Evolutionary conservation across 106 monocot genomes (phyloP).

Genomic region (Narthecium ossifragum): DNA sequence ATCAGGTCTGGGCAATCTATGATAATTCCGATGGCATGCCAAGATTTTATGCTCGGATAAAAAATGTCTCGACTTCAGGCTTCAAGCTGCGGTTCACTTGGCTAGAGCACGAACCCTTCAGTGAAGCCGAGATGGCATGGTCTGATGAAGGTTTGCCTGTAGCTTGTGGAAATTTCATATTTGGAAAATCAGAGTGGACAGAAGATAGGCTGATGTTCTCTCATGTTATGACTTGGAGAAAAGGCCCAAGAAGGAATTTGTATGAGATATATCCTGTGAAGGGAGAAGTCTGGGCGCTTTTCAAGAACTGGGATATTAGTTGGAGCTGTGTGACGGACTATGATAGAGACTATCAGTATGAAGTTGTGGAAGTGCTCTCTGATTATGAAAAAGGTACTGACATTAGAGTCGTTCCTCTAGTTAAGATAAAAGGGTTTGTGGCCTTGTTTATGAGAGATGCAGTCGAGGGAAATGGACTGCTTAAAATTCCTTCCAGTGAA

Average conservation of each 20-base stretch:
- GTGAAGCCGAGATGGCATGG: conserved; percentile 15
- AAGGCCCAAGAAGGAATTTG: conserved; percentile 13
- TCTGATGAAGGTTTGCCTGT: conserved; percentile 17
- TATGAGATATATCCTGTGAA: conserved; percentile 36
- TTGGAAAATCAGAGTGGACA: conserved; percentile 15
- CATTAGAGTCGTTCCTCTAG: conserved; percentile 13
- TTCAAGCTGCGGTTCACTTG: conserved; percentile 35
- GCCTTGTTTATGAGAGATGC: conserved; percentile 17
- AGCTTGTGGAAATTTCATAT: conserved; percentile 29
- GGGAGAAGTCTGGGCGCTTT: conserved; percentile 47
- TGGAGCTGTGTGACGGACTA: conserved; percentile 16
- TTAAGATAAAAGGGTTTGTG: conserved; percentile 30
- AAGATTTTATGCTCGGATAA: conserved; percentile 43
- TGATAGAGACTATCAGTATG: conserved; percentile 23
- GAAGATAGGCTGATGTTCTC: conserved; percentile 26
- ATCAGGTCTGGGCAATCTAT: conserved; percentile 79
- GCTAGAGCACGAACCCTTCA: conserved; percentile 27
- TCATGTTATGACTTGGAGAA: conserved; percentile 23
- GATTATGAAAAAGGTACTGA: conserved; percentile 15
- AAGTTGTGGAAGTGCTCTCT: conserved; percentile 45
- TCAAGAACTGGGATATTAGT: conserved; percentile 25
- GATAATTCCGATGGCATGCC: conserved; percentile 53
- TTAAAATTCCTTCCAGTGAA: conserved; percentile 26
- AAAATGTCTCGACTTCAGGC: conserved; percentile 5
- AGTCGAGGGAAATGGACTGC: neutral